Evolutionary conservation across 176 grass and related monocot species (phyloP).

Genomic region (Typha latifolia): DNA sequence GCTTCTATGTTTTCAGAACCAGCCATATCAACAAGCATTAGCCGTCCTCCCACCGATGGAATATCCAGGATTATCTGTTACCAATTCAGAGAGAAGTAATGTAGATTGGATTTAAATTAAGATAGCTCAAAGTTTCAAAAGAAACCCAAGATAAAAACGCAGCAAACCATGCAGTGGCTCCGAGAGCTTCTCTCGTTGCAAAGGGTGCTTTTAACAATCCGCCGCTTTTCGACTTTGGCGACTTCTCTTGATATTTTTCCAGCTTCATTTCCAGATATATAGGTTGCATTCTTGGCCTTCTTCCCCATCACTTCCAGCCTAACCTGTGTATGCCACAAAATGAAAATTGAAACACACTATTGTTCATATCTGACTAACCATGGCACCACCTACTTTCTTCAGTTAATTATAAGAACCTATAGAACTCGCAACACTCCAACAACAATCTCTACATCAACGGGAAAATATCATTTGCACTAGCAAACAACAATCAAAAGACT

Average conservation of each 20-base stretch:
- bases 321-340: conserved; percentile 39
- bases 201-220: conserved; percentile 73
- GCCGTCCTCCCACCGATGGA: conserved; percentile 81
- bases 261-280: conserved; percentile 78
- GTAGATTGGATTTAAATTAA: background rate
- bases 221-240: conserved; percentile 69
- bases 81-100: background rate
- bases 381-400: background rate
- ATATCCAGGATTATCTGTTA: conserved; percentile 83
- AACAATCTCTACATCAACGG: background rate
- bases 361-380: background rate
- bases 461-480: too few relatives aligned
- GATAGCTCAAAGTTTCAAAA: background rate
- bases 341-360: conserved; percentile 7
- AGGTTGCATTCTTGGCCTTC: conserved; percentile 83
- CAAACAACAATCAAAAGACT: too few relatives aligned
- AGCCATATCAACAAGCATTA: conserved; percentile 96
- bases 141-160: background rate
- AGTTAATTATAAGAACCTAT: background rate
- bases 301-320: conserved; percentile 80
- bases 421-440: background rate
- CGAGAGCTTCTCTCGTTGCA: conserved; percentile 90
- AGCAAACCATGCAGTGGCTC: conserved; percentile 80
- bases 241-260: conserved; percentile 76
- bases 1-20: conserved; percentile 97